A percentile compares a stretch with the other conserved stretches of the same genome.
These are phyloP conservation scores for Cadophora luteo-olivacea DNA, from an alignment of 2,329 filamentous ascomycete genomes.

Conservation along the genomic window DNA sequence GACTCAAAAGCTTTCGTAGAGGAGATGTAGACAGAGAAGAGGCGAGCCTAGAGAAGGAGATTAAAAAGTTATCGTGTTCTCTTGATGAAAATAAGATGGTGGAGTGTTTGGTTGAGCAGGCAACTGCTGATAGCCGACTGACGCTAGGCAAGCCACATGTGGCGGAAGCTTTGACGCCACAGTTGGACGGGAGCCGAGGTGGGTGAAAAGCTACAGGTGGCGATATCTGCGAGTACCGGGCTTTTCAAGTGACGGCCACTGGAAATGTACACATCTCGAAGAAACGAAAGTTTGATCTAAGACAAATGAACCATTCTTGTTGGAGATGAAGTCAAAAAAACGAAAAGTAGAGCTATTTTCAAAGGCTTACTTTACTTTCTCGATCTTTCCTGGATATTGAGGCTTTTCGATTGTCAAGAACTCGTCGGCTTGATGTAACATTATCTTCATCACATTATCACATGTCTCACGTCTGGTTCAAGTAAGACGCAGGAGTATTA, in stretches of 20 bases:
- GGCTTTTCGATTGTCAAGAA: neutral
- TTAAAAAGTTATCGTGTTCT: constrained; percentile 4
- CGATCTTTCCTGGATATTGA: neutral
- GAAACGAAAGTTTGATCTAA: neutral
- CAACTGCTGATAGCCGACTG: constrained; percentile 18
- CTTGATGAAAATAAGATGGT: constrained; percentile 23
- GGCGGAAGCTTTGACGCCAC: constrained; percentile 20
- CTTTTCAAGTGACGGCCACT: neutral
- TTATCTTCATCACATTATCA: neutral
- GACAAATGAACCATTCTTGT: too few relatives aligned
- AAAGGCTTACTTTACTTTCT: neutral
- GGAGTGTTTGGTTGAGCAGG: constrained; percentile 8
- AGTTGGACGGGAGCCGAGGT: constrained; percentile 21
- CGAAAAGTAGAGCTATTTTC: too few relatives aligned
- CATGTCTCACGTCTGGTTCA: neutral
- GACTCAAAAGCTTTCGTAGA: neutral
- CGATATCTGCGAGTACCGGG: neutral
- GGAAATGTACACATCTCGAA: neutral
- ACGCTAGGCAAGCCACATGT: constrained; percentile 10
- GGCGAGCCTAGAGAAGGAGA: neutral
- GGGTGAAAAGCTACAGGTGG: neutral
- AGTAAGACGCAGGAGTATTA: constrained; percentile 11
- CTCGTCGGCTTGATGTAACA: neutral
- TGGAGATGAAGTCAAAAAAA: too few relatives aligned
- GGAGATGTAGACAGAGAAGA: constrained; percentile 1